A percentile compares a stretch with the other conserved stretches of the same genome.
Evolutionary conservation across 1,284 basidiomycete genomes (phyloP).

Genomic region (Cerioporus squamosus): DNA sequence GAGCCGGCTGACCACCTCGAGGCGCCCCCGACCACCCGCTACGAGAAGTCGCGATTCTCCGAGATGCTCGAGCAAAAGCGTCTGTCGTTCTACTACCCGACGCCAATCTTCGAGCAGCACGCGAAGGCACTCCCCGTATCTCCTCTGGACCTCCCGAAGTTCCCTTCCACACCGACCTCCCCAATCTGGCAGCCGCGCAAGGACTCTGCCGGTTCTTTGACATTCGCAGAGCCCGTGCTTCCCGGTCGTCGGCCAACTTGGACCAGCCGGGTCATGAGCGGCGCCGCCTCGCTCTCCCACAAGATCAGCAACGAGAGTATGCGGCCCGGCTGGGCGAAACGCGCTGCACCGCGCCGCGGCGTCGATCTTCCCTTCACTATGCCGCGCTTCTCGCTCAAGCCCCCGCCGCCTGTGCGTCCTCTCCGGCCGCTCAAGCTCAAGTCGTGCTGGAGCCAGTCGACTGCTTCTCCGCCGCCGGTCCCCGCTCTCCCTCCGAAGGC

Average conservation of each 20-base stretch:
- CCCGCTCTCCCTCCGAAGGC: slow-evolving; percentile 23
- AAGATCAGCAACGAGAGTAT: slow-evolving; percentile 29
- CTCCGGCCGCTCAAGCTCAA: slow-evolving; percentile 25
- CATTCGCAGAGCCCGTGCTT: slow-evolving; percentile 1
- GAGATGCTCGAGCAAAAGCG: slow-evolving; percentile 20
- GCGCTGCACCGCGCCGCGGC: slow-evolving; percentile 50
- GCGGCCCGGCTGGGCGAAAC: slow-evolving; percentile 52
- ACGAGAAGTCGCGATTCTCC: not conserved
- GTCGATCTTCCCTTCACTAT: slow-evolving; percentile 47
- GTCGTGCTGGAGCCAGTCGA: slow-evolving; percentile 29
- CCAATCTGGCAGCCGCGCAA: slow-evolving; percentile 25
- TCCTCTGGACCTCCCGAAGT: slow-evolving; percentile 7
- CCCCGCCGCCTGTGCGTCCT: slow-evolving; percentile 16
- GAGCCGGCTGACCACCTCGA: slow-evolving; percentile 10
- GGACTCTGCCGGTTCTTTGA: slow-evolving; percentile 9
- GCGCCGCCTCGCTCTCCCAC: slow-evolving; percentile 18
- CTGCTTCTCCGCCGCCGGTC: slow-evolving; percentile 10
- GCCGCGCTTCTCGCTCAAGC: slow-evolving; percentile 21
- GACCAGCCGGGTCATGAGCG: slow-evolving; percentile 23
- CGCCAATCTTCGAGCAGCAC: slow-evolving; percentile 22
- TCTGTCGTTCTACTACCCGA: slow-evolving; percentile 16
- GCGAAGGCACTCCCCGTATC: slow-evolving; percentile 12
- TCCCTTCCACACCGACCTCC: slow-evolving; percentile 13
- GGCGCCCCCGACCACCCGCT: not conserved
- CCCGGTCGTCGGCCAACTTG: slow-evolving; percentile 15